Conservation (phyloP, 805 yeast species). For the Hemisphaericaspora nanyangensis region DNA sequence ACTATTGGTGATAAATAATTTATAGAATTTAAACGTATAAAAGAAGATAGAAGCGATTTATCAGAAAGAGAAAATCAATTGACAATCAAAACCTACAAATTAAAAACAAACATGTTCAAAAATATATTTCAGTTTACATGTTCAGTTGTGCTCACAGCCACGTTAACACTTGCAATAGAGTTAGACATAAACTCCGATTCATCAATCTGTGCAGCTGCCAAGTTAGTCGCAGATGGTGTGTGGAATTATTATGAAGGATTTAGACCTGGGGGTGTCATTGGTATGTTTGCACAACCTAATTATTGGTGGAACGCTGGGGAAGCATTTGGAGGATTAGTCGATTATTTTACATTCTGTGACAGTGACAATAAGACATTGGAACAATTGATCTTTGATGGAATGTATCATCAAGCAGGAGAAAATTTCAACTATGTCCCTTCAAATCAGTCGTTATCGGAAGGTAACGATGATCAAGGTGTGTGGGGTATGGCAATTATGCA, state of each 20-base stretch:
- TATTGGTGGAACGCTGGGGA: slow-evolving; percentile 56
- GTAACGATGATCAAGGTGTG: slow-evolving; percentile 52
- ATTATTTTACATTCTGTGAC: slow-evolving; percentile 38
- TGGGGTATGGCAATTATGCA: slow-evolving; percentile 47
- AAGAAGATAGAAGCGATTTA: too few species aligned
- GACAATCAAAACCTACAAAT: too few species aligned
- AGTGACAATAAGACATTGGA: slow-evolving; percentile 28
- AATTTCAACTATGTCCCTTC: slow-evolving; percentile 40
- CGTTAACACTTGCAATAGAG: slow-evolving; percentile 21
- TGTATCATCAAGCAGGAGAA: slow-evolving; percentile 42
- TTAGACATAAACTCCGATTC: slow-evolving; percentile 36
- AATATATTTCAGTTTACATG: too few species aligned
- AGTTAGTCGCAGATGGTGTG: slow-evolving; percentile 32
- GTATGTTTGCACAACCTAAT: slow-evolving; percentile 43
- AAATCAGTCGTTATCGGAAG: slow-evolving; percentile 46
- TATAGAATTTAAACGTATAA: too few species aligned
- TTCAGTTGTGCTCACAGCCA: neutral
- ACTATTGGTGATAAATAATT: too few species aligned
- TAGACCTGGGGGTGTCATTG: slow-evolving; percentile 41
- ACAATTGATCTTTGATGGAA: slow-evolving; percentile 29
- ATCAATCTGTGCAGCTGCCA: slow-evolving; percentile 41
- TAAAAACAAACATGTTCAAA: too few species aligned
- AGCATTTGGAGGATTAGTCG: slow-evolving; percentile 46
- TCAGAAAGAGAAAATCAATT: too few species aligned
- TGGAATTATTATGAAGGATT: slow-evolving; percentile 45